These are phyloP conservation scores for Blastobotrys terrestris DNA, from an alignment of 805 yeast species.

Conservation along the genomic window DNA sequence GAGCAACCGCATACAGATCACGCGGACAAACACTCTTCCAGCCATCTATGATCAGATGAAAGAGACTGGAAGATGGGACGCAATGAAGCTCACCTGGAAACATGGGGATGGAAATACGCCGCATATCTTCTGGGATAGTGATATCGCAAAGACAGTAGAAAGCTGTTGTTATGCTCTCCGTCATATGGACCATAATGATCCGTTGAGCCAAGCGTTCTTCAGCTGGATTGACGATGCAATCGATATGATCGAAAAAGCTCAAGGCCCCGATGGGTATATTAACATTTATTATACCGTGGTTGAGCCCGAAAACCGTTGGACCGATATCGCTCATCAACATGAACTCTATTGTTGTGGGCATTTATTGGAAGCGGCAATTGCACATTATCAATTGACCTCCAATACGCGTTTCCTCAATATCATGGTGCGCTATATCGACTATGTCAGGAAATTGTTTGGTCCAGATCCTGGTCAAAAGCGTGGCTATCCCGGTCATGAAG, in stretches of 20 bases:
- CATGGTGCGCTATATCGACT: slow-evolving; percentile 22
- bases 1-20: neutral
- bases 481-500: slow-evolving; percentile 29
- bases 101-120: neutral
- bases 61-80: slow-evolving; percentile 5
- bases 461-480: slow-evolving; percentile 15
- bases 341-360: slow-evolving; percentile 24
- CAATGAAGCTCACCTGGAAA: slow-evolving; percentile 2
- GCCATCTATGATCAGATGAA: slow-evolving; percentile 1
- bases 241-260: slow-evolving; percentile 21
- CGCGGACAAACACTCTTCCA: slow-evolving; percentile 1
- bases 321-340: slow-evolving; percentile 12
- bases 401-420: slow-evolving; percentile 16
- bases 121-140: slow-evolving; percentile 26
- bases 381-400: slow-evolving; percentile 22
- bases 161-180: slow-evolving; percentile 21
- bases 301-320: slow-evolving; percentile 17
- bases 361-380: slow-evolving; percentile 25
- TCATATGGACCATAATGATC: slow-evolving; percentile 12
- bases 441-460: slow-evolving; percentile 19
- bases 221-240: slow-evolving; percentile 21
- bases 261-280: slow-evolving; percentile 26
- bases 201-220: neutral
- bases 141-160: slow-evolving; percentile 25
- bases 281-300: slow-evolving; percentile 23